A percentile compares a stretch with the other conserved stretches of the same genome.
Conservation (phyloP, 139 green algal genomes). For the Chlorella sp. region DNA sequence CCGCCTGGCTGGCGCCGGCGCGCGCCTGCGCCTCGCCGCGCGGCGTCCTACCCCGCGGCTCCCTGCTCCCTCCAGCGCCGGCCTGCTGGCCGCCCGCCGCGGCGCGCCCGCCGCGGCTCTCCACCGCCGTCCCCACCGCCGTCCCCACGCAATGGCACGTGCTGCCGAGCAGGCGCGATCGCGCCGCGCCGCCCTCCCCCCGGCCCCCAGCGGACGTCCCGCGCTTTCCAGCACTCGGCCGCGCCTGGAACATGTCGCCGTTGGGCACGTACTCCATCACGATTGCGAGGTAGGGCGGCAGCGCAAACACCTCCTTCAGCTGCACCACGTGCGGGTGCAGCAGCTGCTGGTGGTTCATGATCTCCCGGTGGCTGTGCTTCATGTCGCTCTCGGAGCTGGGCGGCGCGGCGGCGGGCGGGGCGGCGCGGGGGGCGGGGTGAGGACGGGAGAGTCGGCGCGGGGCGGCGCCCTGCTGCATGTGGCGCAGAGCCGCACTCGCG, state of each 20-base stretch:
- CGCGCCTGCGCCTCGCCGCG: too few relatives aligned
- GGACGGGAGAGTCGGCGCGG: neutral
- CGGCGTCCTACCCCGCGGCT: too few relatives aligned
- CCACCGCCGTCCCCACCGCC: too few relatives aligned
- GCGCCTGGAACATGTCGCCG: slow-evolving; percentile 76
- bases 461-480: neutral
- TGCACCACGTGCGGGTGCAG: slow-evolving; percentile 68
- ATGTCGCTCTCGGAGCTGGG: slow-evolving; percentile 34
- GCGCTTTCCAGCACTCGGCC: too few relatives aligned
- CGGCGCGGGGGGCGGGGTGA: neutral
- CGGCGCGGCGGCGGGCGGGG: neutral
- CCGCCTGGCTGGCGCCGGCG: neutral
- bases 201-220: too few relatives aligned
- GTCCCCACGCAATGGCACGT: too few relatives aligned
- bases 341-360: slow-evolving; percentile 64
- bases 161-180: too few relatives aligned
- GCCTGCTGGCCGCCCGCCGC: too few relatives aligned
- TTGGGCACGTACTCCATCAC: slow-evolving; percentile 84
- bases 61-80: too few relatives aligned
- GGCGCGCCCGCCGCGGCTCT: too few relatives aligned
- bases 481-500: too few relatives aligned
- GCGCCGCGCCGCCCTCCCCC: too few relatives aligned
- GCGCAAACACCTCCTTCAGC: slow-evolving; percentile 41
- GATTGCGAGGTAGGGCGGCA: slow-evolving; percentile 65
- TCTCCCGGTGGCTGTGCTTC: slow-evolving; percentile 53